phyloP scores from a whole-genome alignment of 2,329 filamentous ascomycete genomes.

The Colletotrichum ledebouriae region DNA sequence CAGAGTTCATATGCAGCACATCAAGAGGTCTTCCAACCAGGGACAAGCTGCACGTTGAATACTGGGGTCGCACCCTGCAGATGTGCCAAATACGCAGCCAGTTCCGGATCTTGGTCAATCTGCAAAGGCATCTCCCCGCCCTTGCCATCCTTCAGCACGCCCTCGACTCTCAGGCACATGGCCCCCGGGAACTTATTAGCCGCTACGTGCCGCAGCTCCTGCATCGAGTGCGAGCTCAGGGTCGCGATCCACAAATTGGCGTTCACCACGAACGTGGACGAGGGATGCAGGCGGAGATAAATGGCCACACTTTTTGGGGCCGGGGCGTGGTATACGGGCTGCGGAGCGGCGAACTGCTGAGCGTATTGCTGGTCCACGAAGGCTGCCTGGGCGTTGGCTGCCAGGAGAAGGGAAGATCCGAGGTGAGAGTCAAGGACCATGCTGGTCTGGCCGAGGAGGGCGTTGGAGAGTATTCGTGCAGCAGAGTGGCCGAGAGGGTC shows the following conservation, averaged over 20 bases:
- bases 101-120: slow-evolving; percentile 79
- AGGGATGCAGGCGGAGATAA: slow-evolving; percentile 77
- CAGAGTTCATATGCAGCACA: background rate
- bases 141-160: slow-evolving; percentile 71
- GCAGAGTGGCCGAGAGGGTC: slow-evolving; percentile 32
- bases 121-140: slow-evolving; percentile 73
- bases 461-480: slow-evolving; percentile 30
- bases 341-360: slow-evolving; percentile 47
- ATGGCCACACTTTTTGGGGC: slow-evolving; percentile 62
- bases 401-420: slow-evolving; percentile 55
- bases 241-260: slow-evolving; percentile 76
- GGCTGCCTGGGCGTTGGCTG: slow-evolving; percentile 53
- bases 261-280: slow-evolving; percentile 67
- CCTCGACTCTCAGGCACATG: slow-evolving; percentile 72
- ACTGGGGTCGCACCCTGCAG: slow-evolving; percentile 62
- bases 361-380: slow-evolving; percentile 53
- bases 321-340: slow-evolving; percentile 45
- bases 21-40: slow-evolving; percentile 39
- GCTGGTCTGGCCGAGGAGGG: slow-evolving; percentile 32
- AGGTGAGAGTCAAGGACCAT: slow-evolving; percentile 53
- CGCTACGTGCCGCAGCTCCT: slow-evolving; percentile 74
- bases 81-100: slow-evolving; percentile 79
- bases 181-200: slow-evolving; percentile 72
- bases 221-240: slow-evolving; percentile 68
- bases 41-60: slow-evolving; percentile 57